Base-by-base conservation (phyloP, 2,329 filamentous ascomycete species). In the Fusarium sp. region DNA sequence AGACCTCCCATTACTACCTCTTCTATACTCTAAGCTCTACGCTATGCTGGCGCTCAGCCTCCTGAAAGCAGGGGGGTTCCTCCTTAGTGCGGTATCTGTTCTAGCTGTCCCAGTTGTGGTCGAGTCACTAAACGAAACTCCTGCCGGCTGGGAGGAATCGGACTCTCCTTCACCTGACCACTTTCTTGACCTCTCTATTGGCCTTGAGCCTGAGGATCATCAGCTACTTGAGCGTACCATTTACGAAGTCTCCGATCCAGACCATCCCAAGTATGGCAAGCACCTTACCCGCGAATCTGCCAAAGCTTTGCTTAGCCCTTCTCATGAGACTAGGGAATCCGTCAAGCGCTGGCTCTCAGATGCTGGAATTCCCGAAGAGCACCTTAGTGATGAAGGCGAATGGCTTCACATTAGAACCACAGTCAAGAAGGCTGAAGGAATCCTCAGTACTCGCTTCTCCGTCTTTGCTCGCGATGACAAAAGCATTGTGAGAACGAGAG, bases 211-310 rank as follows among this genome's bases (percentile, higher is more conserved):
- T 3, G 62, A 69, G 9, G 67, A 74, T 37, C 56, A 65, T 2
- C 45, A 71, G 1, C 42, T 71, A 4, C 57, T 87, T 28, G 84
- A 85, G 56, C 75, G 80, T 47, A 79, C 81, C 3, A 76, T 87
- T 12, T 66, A 81, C 42, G 78, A 83, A 23, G 81, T 87, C 66
- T 85, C 85, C 3, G 83, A 84, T 1, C 85, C 85, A 0, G 77
- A 75, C 6, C 79, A 83, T 57, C 57, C 73, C 2, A 80, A 77
- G 18, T 87, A 87, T 61, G 85, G 86, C 18, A 78, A 81, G 42
- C 81, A 86, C 66, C 80, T 86, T 67, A 76, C 79, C 16, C 80
- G 82, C 9, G 78, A 83, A 11, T 82, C 85, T 64, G 82, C 86
- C 56, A 81, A 83, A 55, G 77, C 79, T 11, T 80, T 87, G 65